phyloP scores from a whole-genome alignment of 2,329 filamentous ascomycete genomes.

The Fusarium nygamai region DNA sequence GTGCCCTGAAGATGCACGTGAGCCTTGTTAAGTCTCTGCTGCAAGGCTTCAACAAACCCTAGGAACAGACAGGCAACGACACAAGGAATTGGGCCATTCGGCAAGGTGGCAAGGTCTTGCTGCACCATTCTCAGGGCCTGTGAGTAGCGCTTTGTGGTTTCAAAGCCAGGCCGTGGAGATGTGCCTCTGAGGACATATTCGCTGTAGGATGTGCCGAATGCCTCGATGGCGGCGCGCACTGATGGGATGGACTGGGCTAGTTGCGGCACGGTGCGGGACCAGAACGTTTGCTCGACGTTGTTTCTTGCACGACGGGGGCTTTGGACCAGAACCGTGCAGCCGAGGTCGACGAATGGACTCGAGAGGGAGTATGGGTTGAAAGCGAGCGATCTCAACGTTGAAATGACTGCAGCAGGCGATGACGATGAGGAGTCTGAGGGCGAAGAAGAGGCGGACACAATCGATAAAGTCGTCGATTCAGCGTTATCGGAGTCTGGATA shows the following conservation, averaged over 20 bases:
- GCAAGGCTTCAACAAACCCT: constrained; percentile 11
- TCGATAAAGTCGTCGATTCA: not conserved
- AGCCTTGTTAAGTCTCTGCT: constrained; percentile 14
- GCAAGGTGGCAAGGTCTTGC: constrained; percentile 17
- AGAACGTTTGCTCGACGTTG: constrained; percentile 21
- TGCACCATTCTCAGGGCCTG: constrained; percentile 25
- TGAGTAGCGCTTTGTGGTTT: constrained; percentile 21
- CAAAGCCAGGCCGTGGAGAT: not conserved
- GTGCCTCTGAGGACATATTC: constrained; percentile 21
- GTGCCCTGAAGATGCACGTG: constrained; percentile 24
- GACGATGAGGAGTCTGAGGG: not conserved
- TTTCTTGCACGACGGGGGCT: constrained; percentile 30
- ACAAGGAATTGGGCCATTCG: constrained; percentile 16
- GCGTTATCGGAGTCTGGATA: not conserved
- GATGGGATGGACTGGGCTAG: constrained; percentile 22
- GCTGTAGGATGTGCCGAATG: constrained; percentile 28
- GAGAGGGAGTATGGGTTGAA: not conserved
- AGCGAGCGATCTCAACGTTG: not conserved
- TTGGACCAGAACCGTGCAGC: constrained; percentile 13
- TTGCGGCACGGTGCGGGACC: constrained; percentile 29
- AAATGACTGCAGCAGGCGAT: not conserved
- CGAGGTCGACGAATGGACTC: constrained; percentile 16
- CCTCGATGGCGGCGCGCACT: constrained; percentile 28
- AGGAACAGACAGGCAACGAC: constrained; percentile 35
- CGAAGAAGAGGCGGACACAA: not conserved